Conservation (phyloP, 257 asterid species). For the Solanum gandarillasii region DNA sequence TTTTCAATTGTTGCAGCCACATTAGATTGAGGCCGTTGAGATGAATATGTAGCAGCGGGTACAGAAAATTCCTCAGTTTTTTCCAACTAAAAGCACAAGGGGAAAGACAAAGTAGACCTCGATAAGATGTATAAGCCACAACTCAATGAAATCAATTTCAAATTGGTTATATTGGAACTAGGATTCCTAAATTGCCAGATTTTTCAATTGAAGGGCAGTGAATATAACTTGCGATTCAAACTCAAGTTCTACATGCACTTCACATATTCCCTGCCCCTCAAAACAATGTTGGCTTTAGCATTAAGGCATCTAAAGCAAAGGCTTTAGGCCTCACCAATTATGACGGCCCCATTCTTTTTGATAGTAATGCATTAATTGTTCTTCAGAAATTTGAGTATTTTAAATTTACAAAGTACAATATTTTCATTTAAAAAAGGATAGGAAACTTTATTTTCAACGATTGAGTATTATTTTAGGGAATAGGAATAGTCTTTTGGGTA, state of each 20-base stretch:
- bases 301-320: neutral
- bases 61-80: constrained; percentile 49
- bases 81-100: constrained; percentile 54
- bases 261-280: neutral
- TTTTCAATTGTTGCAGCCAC: constrained; percentile 40
- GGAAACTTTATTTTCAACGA: neutral
- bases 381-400: neutral
- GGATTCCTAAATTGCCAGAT: neutral
- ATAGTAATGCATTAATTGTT: neutral
- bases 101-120: neutral
- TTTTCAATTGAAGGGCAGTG: neutral
- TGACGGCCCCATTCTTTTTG: neutral
- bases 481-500: neutral
- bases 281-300: neutral
- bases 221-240: neutral
- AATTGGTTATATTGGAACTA: neutral
- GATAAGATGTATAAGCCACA: neutral
- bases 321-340: neutral
- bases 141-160: neutral
- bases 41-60: constrained; percentile 33
- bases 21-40: constrained; percentile 40
- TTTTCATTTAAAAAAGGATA: neutral
- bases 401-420: neutral
- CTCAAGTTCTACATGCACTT: neutral
- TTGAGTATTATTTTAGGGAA: neutral